Conservation (phyloP, 169 alveolate genomes). For the Perkinsus chesapeaki region DNA sequence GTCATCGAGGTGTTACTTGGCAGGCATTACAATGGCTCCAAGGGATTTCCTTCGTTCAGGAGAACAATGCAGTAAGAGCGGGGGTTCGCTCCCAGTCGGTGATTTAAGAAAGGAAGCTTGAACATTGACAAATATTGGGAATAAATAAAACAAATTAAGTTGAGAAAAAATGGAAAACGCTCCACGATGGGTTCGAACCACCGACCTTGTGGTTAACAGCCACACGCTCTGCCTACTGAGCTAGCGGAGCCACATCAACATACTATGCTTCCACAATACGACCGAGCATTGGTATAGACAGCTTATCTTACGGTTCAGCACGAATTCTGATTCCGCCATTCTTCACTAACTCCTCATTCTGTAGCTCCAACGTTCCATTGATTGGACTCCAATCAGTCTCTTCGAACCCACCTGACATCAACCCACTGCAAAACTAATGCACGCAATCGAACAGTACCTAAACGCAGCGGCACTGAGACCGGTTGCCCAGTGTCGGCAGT, state of each 20-base stretch:
- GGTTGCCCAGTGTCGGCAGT: neutral
- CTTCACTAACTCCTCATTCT: neutral
- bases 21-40: too few species aligned
- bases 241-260: neutral
- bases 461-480: neutral
- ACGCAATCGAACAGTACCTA: too few species aligned
- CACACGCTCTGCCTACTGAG: neutral
- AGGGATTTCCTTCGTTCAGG: too few species aligned
- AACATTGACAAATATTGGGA: too few species aligned
- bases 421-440: too few species aligned
- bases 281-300: neutral
- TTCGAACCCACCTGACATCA: neutral
- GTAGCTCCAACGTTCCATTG: neutral
- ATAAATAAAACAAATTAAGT: too few species aligned
- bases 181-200: neutral
- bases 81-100: too few species aligned
- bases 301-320: neutral
- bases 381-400: neutral
- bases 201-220: neutral
- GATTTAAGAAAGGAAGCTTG: too few species aligned
- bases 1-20: too few species aligned
- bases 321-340: neutral
- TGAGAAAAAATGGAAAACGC: neutral
- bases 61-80: too few species aligned
- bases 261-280: neutral